Evolutionary conservation across 129 eudicot species (phyloP).

Genomic region (Escallonia rubra): DNA sequence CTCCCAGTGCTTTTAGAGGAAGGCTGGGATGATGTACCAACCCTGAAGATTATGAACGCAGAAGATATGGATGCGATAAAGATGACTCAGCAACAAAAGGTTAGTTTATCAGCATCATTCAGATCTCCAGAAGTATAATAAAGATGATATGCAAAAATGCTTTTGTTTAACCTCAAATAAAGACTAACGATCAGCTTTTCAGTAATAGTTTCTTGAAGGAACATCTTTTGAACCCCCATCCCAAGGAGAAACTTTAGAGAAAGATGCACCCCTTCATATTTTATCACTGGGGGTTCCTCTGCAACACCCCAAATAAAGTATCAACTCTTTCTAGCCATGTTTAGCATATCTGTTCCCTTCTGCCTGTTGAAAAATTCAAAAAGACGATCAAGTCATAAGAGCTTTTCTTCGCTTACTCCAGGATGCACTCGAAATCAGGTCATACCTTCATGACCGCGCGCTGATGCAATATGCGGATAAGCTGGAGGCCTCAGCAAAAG

Average conservation of each 20-base stretch:
- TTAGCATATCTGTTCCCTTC: background rate
- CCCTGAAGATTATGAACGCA: constrained; percentile 69
- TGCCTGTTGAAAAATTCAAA: background rate
- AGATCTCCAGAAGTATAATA: too few species aligned
- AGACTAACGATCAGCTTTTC: background rate
- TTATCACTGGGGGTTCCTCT: too few species aligned
- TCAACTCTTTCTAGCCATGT: background rate
- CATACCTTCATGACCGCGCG: constrained; percentile 82
- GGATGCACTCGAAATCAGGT: constrained; percentile 84
- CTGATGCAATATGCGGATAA: constrained; percentile 70
- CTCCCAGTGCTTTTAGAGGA: constrained; percentile 71
- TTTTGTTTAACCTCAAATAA: too few species aligned
- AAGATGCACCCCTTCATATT: too few species aligned
- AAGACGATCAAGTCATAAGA: background rate
- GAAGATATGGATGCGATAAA: constrained; percentile 68
- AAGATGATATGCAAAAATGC: too few species aligned
- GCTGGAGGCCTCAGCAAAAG: constrained; percentile 63
- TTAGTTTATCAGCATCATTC: constrained; percentile 4
- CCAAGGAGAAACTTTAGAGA: too few species aligned
- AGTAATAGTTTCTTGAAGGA: background rate
- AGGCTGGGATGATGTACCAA: constrained; percentile 91
- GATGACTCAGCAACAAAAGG: constrained; percentile 73
- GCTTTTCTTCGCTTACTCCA: constrained; percentile 16
- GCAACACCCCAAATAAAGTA: too few species aligned
- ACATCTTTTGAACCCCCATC: background rate